Evolutionary conservation across 495 filamentous ascomycete genomes (phyloP).

Genomic region (Podospora bellae-mahoneyi): DNA sequence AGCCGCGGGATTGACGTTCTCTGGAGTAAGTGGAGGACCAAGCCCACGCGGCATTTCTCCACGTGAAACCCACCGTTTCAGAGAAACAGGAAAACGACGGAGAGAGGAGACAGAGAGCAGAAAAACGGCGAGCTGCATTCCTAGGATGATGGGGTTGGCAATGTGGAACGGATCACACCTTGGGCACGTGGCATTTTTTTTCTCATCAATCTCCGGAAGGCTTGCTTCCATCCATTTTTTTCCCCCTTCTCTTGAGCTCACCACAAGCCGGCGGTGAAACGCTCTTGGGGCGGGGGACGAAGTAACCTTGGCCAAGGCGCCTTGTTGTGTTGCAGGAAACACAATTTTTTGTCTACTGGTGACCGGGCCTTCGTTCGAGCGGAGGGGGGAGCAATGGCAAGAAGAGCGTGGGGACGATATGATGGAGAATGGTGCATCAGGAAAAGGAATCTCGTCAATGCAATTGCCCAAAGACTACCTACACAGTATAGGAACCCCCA

Average conservation of each 20-base stretch:
- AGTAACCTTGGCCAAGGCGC: not conserved
- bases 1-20: not conserved
- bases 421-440: not conserved
- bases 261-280: not conserved
- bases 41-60: not conserved
- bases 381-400: not conserved
- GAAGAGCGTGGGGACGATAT: not conserved
- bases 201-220: not conserved
- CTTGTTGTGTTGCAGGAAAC: not conserved
- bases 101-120: not conserved
- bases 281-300: not conserved
- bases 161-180: not conserved
- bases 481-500: not conserved
- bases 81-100: not conserved
- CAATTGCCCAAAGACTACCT: not conserved
- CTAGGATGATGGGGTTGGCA: not conserved
- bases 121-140: not conserved
- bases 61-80: not conserved
- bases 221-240: not conserved
- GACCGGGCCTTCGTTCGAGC: too few species aligned
- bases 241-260: too few species aligned
- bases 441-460: not conserved
- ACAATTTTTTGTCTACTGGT: too few species aligned
- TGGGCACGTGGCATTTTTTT: not conserved
- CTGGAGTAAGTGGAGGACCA: not conserved